Conservation (phyloP, 2,329 filamentous ascomycete species). For the Sphaceloma murrayae region DNA sequence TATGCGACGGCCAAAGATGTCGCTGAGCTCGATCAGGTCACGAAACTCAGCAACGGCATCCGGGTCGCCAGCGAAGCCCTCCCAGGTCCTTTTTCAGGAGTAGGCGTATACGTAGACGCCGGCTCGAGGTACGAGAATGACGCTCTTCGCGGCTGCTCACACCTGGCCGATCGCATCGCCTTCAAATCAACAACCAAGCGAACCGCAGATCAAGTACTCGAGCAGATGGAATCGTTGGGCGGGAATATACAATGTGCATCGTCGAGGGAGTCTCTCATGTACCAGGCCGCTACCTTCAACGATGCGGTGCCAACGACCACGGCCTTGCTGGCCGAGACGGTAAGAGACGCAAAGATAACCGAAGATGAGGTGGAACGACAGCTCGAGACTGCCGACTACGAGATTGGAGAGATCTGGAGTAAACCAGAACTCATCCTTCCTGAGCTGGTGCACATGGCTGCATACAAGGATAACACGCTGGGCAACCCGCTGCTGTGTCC, state of each 20-base stretch:
- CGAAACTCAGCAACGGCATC: slow-evolving; percentile 81
- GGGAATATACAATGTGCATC: slow-evolving; percentile 97
- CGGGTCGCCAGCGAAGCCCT: slow-evolving; percentile 91
- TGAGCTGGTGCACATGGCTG: slow-evolving; percentile 89
- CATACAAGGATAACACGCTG: slow-evolving; percentile 90
- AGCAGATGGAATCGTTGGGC: slow-evolving; percentile 76
- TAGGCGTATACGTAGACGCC: slow-evolving; percentile 91
- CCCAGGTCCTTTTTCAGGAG: slow-evolving; percentile 85
- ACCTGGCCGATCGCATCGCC: slow-evolving; percentile 89
- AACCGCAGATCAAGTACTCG: slow-evolving; percentile 74
- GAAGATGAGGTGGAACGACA: slow-evolving; percentile 81
- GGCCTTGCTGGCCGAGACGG: slow-evolving; percentile 82
- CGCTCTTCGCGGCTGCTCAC: slow-evolving; percentile 76
- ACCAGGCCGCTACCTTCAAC: slow-evolving; percentile 97
- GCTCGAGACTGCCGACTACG: slow-evolving; percentile 83
- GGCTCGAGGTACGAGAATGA: slow-evolving; percentile 89
- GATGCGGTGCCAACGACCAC: slow-evolving; percentile 74
- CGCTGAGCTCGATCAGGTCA: slow-evolving; percentile 76
- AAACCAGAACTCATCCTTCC: slow-evolving; percentile 94
- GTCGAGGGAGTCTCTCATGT: slow-evolving; percentile 93
- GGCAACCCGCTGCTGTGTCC: slow-evolving; percentile 91
- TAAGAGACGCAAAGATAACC: slow-evolving; percentile 74
- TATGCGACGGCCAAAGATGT: slow-evolving; percentile 47
- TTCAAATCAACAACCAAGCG: slow-evolving; percentile 76
- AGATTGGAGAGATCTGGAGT: slow-evolving; percentile 94